Evolutionary conservation across 1,284 basidiomycete genomes (phyloP).

Genomic region (Ganoderma leucocontextum): DNA sequence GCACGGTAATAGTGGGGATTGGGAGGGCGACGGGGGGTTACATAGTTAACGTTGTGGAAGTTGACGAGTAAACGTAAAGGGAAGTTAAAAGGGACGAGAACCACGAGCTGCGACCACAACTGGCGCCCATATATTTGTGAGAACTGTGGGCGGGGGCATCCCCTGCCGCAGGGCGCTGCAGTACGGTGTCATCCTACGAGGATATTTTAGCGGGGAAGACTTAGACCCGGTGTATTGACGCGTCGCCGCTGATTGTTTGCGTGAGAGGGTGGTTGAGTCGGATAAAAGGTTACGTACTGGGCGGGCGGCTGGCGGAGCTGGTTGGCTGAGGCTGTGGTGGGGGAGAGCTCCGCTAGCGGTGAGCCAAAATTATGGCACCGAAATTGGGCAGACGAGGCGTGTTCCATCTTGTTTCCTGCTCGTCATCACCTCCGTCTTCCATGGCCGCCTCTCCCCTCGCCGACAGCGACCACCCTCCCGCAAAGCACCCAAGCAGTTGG

Average conservation of each 20-base stretch:
- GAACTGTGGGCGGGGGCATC: not conserved
- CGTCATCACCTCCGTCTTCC: constrained; percentile 43
- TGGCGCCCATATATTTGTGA: not conserved
- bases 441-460: constrained; percentile 60
- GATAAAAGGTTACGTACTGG: not conserved
- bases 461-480: constrained; percentile 37
- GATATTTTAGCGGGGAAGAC: not conserved
- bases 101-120: constrained; percentile 2
- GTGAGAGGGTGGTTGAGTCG: constrained; percentile 7
- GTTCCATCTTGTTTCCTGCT: constrained; percentile 17
- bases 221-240: constrained; percentile 7
- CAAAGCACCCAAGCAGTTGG: constrained; percentile 58
- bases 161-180: not conserved
- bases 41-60: not conserved
- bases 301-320: not conserved
- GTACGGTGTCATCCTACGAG: not conserved
- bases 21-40: not conserved
- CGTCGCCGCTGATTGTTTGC: constrained; percentile 7
- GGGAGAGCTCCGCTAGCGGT: not conserved
- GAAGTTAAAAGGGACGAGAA: not conserved
- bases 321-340: not conserved
- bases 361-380: constrained; percentile 6
- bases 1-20: not conserved
- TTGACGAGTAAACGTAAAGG: not conserved
- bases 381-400: constrained; percentile 23